These are phyloP conservation scores for Colletotrichum filicis DNA, from an alignment of 2,329 filamentous ascomycete species.

Conservation along the genomic window DNA sequence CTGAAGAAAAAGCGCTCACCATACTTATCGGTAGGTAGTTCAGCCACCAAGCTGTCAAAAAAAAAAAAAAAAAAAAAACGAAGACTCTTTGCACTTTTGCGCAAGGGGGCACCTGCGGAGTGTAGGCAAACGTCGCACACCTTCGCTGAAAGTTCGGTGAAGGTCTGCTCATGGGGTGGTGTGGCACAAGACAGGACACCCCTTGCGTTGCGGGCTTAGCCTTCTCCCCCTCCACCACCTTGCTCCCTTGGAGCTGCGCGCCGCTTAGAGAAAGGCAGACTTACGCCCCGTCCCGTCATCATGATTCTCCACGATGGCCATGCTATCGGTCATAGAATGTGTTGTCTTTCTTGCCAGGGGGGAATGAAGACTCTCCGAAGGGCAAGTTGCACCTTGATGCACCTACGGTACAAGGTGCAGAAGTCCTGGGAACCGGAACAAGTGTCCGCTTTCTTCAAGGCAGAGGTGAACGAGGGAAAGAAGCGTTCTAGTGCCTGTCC, in stretches of 20 bases:
- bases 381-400: not conserved
- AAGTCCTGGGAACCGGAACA: not conserved
- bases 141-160: constrained; percentile 18
- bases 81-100: not conserved
- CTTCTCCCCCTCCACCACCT: not conserved
- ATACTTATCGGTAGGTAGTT: no score
- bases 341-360: not conserved
- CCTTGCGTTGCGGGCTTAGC: not conserved
- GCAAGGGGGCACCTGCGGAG: not conserved
- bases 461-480: not conserved
- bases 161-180: not conserved
- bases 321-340: not conserved
- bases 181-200: constrained; percentile 4
- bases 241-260: not conserved
- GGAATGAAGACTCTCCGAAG: not conserved
- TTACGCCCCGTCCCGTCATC: not conserved
- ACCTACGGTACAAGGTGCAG: not conserved
- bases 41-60: not conserved
- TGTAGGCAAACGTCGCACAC: not conserved
- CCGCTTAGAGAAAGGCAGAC: not conserved
- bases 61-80: no score
- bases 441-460: not conserved
- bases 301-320: not conserved
- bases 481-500: not conserved
- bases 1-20: not conserved